Evolutionary conservation across 371 early-diverging fungal genomes (phyloP), one percentile per base, ranked within the genome.

Genomic region (Funneliformis caledonium): DNA sequence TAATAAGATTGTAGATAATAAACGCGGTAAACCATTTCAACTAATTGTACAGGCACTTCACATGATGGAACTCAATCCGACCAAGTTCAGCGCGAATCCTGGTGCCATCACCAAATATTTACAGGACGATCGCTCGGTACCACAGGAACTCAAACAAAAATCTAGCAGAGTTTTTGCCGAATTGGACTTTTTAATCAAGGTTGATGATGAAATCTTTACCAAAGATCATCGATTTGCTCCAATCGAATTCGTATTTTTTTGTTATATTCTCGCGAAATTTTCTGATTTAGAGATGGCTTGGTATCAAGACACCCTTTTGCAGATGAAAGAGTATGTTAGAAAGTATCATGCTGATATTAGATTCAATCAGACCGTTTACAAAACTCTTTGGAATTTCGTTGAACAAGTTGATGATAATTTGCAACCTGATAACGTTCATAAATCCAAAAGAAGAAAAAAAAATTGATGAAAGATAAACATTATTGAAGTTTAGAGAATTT

Each of bases 241-340:
- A 65, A 81, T 81, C 11, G 81, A 81, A 45, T 81, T 81, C 64
- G 81, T 81, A 10, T 74, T 81, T 26, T 62, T 81, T n/a, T 81
- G 74, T 60, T 81, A 42, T n/a, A 74, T 81, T 33, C 45, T 81
- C 52, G 81, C 62, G 3, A 72, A 69, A 11, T 74, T 47, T 52
- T 65, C 81, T 42, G 31, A 43, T 31, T 59, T 72, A 14, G 50
- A 12, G 31, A 45, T 74, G 11, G 74, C n/a, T 16, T 33, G 60
- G 33, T 74, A 74, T 69, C 73, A 74, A 50, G 60, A 74, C 22
- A 48, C 74, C 52, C 47, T 81, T 31, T 26, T 50, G 47, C n/a
- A 33, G 8, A 81, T 81, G 81, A 81, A 74, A 52, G 60, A 81
- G n/a, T 52, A 81, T 75, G 81, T 81, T 26, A 52, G 75, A 22